A percentile compares a stretch with the other conserved stretches of the same genome.
phyloP scores from a whole-genome alignment of 805 yeast genomes.

The Sugiyamaella mastotermitis region DNA sequence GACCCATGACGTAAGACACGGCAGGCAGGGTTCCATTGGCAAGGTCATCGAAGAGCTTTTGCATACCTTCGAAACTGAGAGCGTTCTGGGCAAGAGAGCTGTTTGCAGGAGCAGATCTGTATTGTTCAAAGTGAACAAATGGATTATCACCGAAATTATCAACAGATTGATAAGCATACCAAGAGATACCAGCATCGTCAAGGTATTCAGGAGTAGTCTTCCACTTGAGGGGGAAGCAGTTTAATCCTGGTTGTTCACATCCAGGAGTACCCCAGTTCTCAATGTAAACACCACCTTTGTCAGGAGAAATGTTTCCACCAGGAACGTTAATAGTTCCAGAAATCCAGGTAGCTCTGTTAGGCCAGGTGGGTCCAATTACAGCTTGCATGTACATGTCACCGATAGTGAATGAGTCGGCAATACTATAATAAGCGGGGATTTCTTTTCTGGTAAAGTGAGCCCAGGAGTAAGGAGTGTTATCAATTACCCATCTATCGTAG shows the following conservation, averaged over 20 bases:
- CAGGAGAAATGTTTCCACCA: conserved; percentile 16
- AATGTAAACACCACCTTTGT: conserved; percentile 21
- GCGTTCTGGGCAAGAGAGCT: conserved; percentile 18
- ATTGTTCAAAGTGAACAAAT: conserved; percentile 20
- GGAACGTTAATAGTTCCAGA: conserved; percentile 21
- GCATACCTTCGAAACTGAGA: conserved; percentile 18
- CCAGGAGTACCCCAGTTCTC: conserved; percentile 22
- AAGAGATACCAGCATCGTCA: conserved; percentile 17
- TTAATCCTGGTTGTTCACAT: conserved; percentile 13
- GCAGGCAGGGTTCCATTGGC: conserved; percentile 23
- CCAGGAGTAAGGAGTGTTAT: too few relatives aligned
- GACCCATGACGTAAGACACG: conserved; percentile 24
- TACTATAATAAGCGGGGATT: conserved; percentile 21
- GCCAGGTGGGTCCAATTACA: conserved; percentile 25
- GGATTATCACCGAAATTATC: conserved; percentile 23
- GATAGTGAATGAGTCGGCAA: conserved; percentile 24
- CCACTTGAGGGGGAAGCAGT: conserved; percentile 23
- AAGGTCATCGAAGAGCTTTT: conserved; percentile 16
- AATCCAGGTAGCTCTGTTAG: conserved; percentile 25
- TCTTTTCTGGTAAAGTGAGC: conserved; percentile 20
- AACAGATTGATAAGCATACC: conserved; percentile 23
- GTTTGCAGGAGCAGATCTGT: conserved; percentile 9
- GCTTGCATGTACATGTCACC: conserved; percentile 25
- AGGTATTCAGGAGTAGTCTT: conserved; percentile 22
- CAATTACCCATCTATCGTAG: too few relatives aligned